phyloP scores from a whole-genome alignment of 805 yeast species.

The Candida chauliodis region DNA sequence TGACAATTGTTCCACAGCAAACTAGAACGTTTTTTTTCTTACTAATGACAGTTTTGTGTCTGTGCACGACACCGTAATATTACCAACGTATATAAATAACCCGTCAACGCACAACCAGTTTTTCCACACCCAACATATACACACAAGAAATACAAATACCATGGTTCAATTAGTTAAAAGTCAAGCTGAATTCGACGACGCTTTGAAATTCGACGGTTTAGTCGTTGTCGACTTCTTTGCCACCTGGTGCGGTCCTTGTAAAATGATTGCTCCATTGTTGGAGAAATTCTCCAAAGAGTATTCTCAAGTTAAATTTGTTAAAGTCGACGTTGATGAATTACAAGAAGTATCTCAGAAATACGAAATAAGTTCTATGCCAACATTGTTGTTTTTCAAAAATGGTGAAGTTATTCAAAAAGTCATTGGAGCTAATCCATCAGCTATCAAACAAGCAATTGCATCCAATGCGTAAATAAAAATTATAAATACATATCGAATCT shows the following conservation, averaged over 20 bases:
- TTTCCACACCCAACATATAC: too few species aligned
- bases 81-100: too few species aligned
- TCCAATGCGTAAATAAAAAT: constrained; percentile 50
- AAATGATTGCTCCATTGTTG: constrained; percentile 91
- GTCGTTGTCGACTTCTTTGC: constrained; percentile 96
- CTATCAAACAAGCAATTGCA: constrained; percentile 66
- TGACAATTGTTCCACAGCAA: too few species aligned
- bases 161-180: constrained; percentile 36
- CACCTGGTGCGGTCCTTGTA: constrained; percentile 99
- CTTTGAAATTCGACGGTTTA: constrained; percentile 60
- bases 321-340: constrained; percentile 88
- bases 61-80: too few species aligned
- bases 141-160: too few species aligned
- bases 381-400: constrained; percentile 69
- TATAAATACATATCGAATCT: too few species aligned
- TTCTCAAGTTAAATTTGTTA: constrained; percentile 70
- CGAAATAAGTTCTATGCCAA: constrained; percentile 58
- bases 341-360: constrained; percentile 69
- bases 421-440: constrained; percentile 87
- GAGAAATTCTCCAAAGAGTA: constrained; percentile 74
- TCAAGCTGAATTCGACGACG: constrained; percentile 60
- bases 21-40: too few species aligned
- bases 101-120: too few species aligned
- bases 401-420: constrained; percentile 79
- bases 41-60: too few species aligned